These are phyloP conservation scores for Diaporthe caulivora DNA, from an alignment of 2,329 filamentous ascomycete species.

Conservation along the genomic window DNA sequence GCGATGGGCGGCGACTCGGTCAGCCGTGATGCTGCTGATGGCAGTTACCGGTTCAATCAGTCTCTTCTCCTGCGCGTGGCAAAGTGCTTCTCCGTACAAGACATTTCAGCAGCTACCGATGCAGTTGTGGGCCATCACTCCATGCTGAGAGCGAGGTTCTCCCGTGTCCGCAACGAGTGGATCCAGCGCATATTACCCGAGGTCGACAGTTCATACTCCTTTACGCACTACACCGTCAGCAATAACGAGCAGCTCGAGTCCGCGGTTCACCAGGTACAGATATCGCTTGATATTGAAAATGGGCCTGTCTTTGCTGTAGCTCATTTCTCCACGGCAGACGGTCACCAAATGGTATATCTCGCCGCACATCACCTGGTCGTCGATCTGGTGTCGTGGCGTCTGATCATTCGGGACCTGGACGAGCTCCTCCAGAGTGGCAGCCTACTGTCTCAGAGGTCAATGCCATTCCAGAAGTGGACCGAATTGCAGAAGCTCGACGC, in stretches of 20 bases:
- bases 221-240: slow-evolving; percentile 56
- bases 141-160: slow-evolving; percentile 64
- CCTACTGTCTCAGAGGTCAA: slow-evolving; percentile 57
- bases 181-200: slow-evolving; percentile 58
- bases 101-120: slow-evolving; percentile 62
- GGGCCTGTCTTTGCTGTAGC: slow-evolving; percentile 65
- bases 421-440: slow-evolving; percentile 60
- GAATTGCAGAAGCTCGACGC: slow-evolving; percentile 54
- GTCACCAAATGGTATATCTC: slow-evolving; percentile 61
- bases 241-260: slow-evolving; percentile 56
- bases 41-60: slow-evolving; percentile 63
- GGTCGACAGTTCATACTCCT: slow-evolving; percentile 56
- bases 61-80: slow-evolving; percentile 62
- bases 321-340: slow-evolving; percentile 60
- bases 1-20: slow-evolving; percentile 54
- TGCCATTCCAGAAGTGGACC: slow-evolving; percentile 64
- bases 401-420: slow-evolving; percentile 63
- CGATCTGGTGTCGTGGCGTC: slow-evolving; percentile 63
- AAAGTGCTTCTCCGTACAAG: slow-evolving; percentile 54
- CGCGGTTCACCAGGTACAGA: slow-evolving; percentile 56
- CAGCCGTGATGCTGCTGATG: slow-evolving; percentile 47
- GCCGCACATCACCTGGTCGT: slow-evolving; percentile 65
- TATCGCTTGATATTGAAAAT: slow-evolving; percentile 59
- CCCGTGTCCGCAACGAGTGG: slow-evolving; percentile 55
- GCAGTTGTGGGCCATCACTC: slow-evolving; percentile 63